Percentiles rank a stretch among this genome's conserved stretches.
Conservation (phyloP, 148 eudicot genomes). For the Silene uniflora region DNA sequence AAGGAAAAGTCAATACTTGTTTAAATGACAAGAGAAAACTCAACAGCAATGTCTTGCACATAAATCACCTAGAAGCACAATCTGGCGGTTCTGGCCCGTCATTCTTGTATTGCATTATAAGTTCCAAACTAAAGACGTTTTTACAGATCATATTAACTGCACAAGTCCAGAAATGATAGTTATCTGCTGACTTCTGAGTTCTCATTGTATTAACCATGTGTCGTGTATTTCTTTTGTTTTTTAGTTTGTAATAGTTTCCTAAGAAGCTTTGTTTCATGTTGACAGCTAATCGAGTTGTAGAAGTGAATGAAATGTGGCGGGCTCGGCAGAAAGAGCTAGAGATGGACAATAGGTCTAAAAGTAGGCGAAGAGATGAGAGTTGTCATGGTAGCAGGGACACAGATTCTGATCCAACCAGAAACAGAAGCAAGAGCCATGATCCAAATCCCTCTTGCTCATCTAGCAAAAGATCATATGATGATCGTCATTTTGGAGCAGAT, state of each 20-base stretch:
- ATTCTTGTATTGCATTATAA: background rate
- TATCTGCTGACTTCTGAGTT: background rate
- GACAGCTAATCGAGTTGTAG: conserved; percentile 83
- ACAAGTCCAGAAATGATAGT: background rate
- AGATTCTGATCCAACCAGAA: conserved; percentile 29
- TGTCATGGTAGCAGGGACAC: conserved; percentile 29
- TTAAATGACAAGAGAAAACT: too few relatives aligned
- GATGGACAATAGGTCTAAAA: conserved; percentile 53
- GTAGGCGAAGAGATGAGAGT: conserved; percentile 32
- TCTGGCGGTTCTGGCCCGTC: background rate
- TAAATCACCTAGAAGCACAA: too few relatives aligned
- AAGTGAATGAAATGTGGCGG: conserved; percentile 95
- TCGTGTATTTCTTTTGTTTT: background rate
- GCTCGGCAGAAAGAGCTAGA: conserved; percentile 75
- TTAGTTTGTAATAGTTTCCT: background rate
- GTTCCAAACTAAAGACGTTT: background rate
- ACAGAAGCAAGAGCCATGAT: conserved; percentile 37
- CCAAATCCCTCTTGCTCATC: conserved; percentile 37
- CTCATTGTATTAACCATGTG: background rate
- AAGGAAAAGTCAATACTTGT: too few relatives aligned
- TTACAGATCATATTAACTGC: background rate
- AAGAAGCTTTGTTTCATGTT: conserved; percentile 5
- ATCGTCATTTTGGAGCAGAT: conserved; percentile 35
- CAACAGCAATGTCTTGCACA: too few relatives aligned
- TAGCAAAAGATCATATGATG: conserved; percentile 41